These are phyloP conservation scores for Tylopilus felleus DNA, from an alignment of 768 basidiomycete genomes.

Conservation along the genomic window DNA sequence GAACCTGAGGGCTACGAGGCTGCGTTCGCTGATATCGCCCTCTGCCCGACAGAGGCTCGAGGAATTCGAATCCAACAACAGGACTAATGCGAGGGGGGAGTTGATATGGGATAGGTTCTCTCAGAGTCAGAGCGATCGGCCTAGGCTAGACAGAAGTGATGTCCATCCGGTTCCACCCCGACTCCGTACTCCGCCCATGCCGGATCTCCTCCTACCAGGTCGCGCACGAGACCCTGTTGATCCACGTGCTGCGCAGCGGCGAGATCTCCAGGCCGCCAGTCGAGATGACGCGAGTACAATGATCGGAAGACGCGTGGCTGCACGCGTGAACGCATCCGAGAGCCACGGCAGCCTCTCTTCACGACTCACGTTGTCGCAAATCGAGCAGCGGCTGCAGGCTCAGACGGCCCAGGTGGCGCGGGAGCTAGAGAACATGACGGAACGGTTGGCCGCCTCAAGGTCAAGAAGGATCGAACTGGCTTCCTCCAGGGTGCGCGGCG, in stretches of 20 bases:
- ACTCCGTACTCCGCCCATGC: slow-evolving; percentile 30
- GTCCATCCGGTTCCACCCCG: slow-evolving; percentile 10
- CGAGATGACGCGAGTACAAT: slow-evolving; percentile 33
- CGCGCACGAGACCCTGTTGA: slow-evolving; percentile 15
- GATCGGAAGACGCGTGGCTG: slow-evolving; percentile 35
- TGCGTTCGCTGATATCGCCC: slow-evolving; percentile 30
- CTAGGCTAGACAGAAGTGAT: slow-evolving; percentile 17
- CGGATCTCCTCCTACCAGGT: slow-evolving; percentile 26
- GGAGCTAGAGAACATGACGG: slow-evolving; percentile 33
- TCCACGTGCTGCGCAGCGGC: slow-evolving; percentile 13
- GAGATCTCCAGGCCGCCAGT: slow-evolving; percentile 17
- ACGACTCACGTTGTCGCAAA: slow-evolving; percentile 20
- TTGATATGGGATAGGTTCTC: slow-evolving; percentile 20
- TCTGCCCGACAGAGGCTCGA: slow-evolving; percentile 33
- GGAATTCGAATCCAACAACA: slow-evolving; percentile 25
- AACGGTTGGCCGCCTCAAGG: slow-evolving; percentile 21
- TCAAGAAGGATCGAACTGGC: slow-evolving; percentile 25
- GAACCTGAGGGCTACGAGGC: slow-evolving; percentile 27
- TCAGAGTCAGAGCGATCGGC: slow-evolving; percentile 16
- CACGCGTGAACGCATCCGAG: slow-evolving; percentile 25
- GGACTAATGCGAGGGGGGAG: slow-evolving; percentile 14
- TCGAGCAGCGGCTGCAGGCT: slow-evolving; percentile 29
- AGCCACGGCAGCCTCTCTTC: slow-evolving; percentile 15
- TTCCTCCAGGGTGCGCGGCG: slow-evolving; percentile 8
- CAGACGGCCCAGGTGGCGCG: slow-evolving; percentile 33